Base-by-base conservation (phyloP, 108 stramenopile genomes). In the Cyclostephanos invisitatus region DNA sequence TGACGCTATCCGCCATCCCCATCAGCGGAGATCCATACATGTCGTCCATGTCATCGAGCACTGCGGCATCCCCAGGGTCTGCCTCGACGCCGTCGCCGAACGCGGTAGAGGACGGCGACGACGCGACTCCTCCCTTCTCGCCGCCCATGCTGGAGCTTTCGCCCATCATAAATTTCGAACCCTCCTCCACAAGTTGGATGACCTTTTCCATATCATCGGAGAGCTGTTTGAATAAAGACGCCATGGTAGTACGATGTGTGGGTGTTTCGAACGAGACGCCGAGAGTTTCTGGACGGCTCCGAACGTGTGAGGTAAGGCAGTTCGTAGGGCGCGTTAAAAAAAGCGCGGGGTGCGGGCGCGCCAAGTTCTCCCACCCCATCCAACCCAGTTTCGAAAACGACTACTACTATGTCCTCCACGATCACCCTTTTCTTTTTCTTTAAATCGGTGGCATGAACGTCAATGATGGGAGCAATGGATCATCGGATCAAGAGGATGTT, bases 1-100 rank as follows among this genome's bases (percentile, higher is more conserved):
- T 77, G 51, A 94, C 93, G 32, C 80, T 73, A 56, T 91, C 86
- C 5, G 93, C 90, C 70, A 94, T 90, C 10, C 90, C 93, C 72
- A 89, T 71, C 58, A 94, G 63, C 4, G 93, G 93, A 20, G 89
- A 91, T 10, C 76, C 68, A 74, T 78, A 67, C 25, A 37, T 37
- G 28, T 83, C 59, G 17, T 74, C 72, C 64, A 71, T 53, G 54
- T 73, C 57, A 54, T 47, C 63, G 21, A 64, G 49, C 56, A 35
- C n/a, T 2, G 67, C 38, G 49, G 28, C 75, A 14, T 69, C 72
- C 64, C 46, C 28, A 21, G 61, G 47, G 38, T 63, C 64, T 27
- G 56, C 58, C 27, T 69, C 58, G 11, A 50, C 67, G 17, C n/a
- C 44, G 59, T 77, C 69, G 25, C 67, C 37, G 5, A 67, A 28